Conservation (phyloP, 2,329 filamentous ascomycete genomes). For the Colletotrichum trifolii region DNA sequence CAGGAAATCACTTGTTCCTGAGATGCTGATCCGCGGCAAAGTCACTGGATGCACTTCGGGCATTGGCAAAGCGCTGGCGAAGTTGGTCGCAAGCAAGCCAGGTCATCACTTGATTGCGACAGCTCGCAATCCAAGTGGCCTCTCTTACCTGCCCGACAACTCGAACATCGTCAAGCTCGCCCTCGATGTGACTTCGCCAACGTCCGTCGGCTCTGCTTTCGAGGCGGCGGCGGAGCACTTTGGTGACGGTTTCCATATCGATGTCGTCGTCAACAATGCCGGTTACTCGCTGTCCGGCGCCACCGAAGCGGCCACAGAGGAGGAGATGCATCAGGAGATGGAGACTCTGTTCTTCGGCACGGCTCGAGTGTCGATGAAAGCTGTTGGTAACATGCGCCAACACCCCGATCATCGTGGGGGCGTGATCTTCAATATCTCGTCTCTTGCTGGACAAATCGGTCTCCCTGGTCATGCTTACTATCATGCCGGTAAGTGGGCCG, state of each 20-base stretch:
- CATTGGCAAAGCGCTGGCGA: conserved; percentile 55
- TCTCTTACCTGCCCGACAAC: conserved; percentile 51
- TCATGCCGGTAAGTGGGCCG: conserved; percentile 41
- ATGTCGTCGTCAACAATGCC: conserved; percentile 48
- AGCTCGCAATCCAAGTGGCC: conserved; percentile 54
- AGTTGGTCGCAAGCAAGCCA: conserved; percentile 48
- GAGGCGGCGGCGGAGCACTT: conserved; percentile 45
- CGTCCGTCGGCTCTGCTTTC: conserved; percentile 50
- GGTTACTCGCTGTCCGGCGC: conserved; percentile 45
- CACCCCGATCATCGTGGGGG: conserved; percentile 33
- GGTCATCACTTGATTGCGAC: conserved; percentile 58
- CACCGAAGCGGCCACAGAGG: conserved; percentile 42
- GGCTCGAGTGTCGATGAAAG: conserved; percentile 50
- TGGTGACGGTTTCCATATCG: conserved; percentile 43
- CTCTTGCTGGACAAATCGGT: conserved; percentile 36
- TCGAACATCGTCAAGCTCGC: conserved; percentile 55
- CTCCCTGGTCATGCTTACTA: conserved; percentile 40
- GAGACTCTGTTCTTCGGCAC: conserved; percentile 58
- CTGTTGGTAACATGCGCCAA: conserved; percentile 51
- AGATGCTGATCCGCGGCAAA: conserved; percentile 39
- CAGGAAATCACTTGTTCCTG: background rate
- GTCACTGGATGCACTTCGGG: conserved; percentile 63
- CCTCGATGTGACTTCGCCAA: conserved; percentile 58
- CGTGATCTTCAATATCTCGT: conserved; percentile 43
- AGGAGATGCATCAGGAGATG: conserved; percentile 45